These are phyloP conservation scores for Croton laevigatus DNA, from an alignment of 441 rosid genomes.

Conservation along the genomic window DNA sequence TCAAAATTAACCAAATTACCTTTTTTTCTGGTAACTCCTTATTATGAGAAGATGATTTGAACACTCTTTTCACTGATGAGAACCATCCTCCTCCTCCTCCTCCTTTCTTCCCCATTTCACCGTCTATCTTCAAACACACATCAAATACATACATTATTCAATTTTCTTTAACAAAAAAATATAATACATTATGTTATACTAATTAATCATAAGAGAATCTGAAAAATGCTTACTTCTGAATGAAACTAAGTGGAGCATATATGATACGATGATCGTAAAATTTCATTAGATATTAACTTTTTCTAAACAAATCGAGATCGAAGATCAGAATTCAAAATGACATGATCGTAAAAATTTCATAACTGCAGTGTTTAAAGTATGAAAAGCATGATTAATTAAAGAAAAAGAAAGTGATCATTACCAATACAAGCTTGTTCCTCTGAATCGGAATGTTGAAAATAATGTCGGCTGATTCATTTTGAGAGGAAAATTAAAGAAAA, in stretches of 20 bases:
- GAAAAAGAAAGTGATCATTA: neutral
- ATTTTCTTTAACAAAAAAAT: neutral
- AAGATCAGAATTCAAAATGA: no score
- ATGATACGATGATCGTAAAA: no score
- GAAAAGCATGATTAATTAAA: neutral
- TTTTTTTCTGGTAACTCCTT: conserved; percentile 51
- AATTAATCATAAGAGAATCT: no score
- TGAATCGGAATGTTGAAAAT: neutral
- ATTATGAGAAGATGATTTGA: conserved; percentile 61
- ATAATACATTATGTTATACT: neutral
- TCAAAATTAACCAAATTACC: conserved; percentile 33
- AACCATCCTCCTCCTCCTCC: conserved; percentile 81
- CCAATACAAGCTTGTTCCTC: neutral
- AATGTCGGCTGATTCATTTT: neutral
- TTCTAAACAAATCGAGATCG: no score
- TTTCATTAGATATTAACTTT: no score
- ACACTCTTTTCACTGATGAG: conserved; percentile 85
- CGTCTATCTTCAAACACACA: no score
- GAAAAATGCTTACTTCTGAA: no score
- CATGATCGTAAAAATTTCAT: no score
- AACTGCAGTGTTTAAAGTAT: neutral
- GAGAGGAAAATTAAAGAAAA: neutral
- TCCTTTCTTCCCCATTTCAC: conserved; percentile 87
- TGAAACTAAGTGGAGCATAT: no score
- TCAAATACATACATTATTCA: conserved; percentile 7